Percentiles rank a stretch among this genome's conserved stretches.
Evolutionary conservation across 441 rosid genomes (phyloP).

Genomic region (Populus hybrid): DNA sequence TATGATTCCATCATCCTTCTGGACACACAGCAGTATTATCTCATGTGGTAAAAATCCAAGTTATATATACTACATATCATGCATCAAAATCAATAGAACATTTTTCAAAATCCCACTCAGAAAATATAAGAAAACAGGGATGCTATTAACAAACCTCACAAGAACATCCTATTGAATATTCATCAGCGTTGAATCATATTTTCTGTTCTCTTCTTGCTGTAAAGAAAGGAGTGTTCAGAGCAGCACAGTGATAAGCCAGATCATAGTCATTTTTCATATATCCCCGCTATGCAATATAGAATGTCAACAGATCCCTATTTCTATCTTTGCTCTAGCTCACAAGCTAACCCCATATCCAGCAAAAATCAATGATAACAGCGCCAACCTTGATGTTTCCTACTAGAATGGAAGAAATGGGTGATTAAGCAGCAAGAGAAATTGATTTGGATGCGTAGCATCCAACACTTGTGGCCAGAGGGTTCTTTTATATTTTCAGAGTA

Average conservation of each 20-base stretch:
- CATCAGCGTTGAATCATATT: neutral
- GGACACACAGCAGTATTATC: neutral
- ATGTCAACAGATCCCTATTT: neutral
- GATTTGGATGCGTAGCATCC: neutral
- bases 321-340: neutral
- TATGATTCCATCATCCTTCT: neutral
- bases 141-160: neutral
- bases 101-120: neutral
- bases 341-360: neutral
- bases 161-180: neutral
- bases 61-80: neutral
- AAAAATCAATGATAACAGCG: neutral
- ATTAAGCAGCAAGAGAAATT: neutral
- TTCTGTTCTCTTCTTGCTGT: neutral
- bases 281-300: neutral
- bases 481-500: neutral
- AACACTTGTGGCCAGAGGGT: neutral
- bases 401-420: neutral
- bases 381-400: neutral
- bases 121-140: neutral
- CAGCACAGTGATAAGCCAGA: neutral
- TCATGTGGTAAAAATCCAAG: neutral
- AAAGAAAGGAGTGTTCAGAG: neutral
- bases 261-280: neutral
- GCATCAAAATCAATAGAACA: neutral